Evolutionary conservation across 306 rosid species (phyloP).

Genomic region (Acmispon strigosus): DNA sequence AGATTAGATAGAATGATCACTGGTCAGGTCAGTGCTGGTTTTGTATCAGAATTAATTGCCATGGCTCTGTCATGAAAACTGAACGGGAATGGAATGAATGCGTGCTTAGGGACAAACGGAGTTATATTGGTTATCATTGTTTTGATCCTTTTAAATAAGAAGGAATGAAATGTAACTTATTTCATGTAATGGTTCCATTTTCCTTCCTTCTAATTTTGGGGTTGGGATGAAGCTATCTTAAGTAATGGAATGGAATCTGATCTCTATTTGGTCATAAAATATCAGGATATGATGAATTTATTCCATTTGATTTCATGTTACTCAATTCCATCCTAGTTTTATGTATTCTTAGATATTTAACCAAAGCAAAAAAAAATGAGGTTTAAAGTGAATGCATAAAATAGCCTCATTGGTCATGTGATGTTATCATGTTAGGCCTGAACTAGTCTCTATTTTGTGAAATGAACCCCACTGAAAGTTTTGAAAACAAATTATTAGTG

Average conservation of each 20-base stretch:
- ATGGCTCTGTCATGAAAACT: not conserved
- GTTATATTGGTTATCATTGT: not conserved
- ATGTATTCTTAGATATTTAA: not conserved
- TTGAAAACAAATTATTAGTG: too few species aligned
- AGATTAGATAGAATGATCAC: constrained; percentile 52
- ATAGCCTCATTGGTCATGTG: not conserved
- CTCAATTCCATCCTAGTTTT: not conserved
- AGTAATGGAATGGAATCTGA: not conserved
- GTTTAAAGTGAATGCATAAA: not conserved
- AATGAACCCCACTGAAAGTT: too few species aligned
- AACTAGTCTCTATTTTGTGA: not conserved
- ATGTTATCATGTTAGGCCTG: not conserved
- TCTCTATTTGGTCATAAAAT: not conserved
- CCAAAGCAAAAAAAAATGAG: not conserved
- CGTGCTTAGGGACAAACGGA: not conserved
- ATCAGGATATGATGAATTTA: not conserved
- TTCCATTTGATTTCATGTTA: not conserved
- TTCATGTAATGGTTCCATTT: not conserved
- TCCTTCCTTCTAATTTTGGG: not conserved
- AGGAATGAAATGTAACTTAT: not conserved
- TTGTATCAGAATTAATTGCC: not conserved
- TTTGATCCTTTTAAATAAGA: not conserved
- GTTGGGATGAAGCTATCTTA: not conserved
- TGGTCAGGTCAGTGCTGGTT: not conserved
- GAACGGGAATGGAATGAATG: not conserved